Percentiles rank a stretch among this genome's conserved stretches.
Conservation (phyloP, 257 asterid genomes). For the Solanum gandarillasii region DNA sequence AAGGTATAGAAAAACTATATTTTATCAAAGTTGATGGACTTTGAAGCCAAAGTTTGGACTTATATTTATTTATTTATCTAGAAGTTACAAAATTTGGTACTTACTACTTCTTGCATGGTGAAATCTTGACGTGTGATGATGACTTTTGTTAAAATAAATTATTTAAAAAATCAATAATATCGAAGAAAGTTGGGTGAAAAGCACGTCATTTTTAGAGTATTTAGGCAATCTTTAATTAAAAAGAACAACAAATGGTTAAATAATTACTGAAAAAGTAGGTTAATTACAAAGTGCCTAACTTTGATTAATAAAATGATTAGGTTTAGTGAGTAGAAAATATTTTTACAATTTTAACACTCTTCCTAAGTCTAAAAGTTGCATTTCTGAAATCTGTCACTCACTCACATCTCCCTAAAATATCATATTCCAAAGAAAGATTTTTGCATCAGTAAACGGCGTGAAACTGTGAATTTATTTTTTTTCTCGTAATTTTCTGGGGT, state of each 20-base stretch:
- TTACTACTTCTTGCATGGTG: background rate
- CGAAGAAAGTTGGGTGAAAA: conserved; percentile 7
- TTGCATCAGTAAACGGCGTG: background rate
- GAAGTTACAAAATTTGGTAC: background rate
- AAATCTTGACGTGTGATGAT: background rate
- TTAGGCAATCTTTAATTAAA: background rate
- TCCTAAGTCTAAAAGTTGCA: conserved; percentile 20
- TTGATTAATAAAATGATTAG: conserved; percentile 34
- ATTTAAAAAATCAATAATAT: background rate
- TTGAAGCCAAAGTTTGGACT: background rate
- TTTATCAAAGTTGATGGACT: background rate
- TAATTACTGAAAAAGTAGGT: conserved; percentile 6
- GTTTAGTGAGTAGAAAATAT: background rate
- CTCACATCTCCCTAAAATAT: conserved; percentile 18
- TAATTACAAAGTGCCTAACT: conserved; percentile 34
- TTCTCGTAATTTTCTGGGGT: background rate
- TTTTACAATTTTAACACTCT: background rate
- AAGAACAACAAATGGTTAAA: background rate
- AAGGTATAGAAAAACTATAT: background rate
- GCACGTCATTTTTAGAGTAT: background rate
- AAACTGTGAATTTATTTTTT: background rate
- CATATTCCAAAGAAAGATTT: background rate
- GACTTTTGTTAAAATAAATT: background rate
- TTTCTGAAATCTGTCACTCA: conserved; percentile 6
- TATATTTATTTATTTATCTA: background rate